A percentile compares a stretch with the other conserved stretches of the same genome.
phyloP scores from a whole-genome alignment of 805 yeast species.

The Lachancea sp. region DNA sequence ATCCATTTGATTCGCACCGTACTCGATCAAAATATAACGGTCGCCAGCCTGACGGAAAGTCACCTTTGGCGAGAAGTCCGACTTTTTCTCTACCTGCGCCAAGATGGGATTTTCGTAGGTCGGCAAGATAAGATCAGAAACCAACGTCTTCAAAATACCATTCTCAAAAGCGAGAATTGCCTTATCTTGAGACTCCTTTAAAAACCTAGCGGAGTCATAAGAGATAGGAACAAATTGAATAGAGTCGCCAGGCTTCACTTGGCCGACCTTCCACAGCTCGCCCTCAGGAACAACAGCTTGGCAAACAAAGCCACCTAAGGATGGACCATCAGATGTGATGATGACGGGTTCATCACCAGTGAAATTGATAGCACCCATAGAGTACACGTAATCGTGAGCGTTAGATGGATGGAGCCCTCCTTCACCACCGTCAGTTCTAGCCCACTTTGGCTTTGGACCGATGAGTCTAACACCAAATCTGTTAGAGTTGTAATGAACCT shows the following conservation, averaged over 20 bases:
- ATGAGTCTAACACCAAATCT: conserved; percentile 91
- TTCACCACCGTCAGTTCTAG: conserved; percentile 92
- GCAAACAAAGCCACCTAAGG: conserved; percentile 95
- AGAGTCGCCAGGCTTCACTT: conserved; percentile 88
- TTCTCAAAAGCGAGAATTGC: conserved; percentile 35
- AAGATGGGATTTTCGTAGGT: conserved; percentile 67
- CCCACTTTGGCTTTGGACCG: conserved; percentile 97
- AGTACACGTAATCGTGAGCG: conserved; percentile 94
- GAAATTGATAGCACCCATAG: conserved; percentile 93
- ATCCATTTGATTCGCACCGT: conserved; percentile 85
- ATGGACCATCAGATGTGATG: conserved; percentile 95
- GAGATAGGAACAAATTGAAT: conserved; percentile 75
- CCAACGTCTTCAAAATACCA: conserved; percentile 26
- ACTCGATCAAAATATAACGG: conserved; percentile 83
- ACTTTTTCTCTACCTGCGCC: conserved; percentile 41
- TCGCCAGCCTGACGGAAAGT: conserved; percentile 97
- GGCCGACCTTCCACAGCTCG: conserved; percentile 98
- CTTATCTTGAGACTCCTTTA: conserved; percentile 57
- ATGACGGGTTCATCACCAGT: conserved; percentile 99
- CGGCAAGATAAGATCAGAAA: conserved; percentile 31
- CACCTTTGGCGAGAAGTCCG: conserved; percentile 55
- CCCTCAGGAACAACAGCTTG: conserved; percentile 93
- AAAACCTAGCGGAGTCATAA: conserved; percentile 57
- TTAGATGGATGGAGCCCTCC: conserved; percentile 99
- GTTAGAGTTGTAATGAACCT: conserved; percentile 93